Conservation (phyloP, 164 flowering plant genomes). For the Akebia trifoliata region DNA sequence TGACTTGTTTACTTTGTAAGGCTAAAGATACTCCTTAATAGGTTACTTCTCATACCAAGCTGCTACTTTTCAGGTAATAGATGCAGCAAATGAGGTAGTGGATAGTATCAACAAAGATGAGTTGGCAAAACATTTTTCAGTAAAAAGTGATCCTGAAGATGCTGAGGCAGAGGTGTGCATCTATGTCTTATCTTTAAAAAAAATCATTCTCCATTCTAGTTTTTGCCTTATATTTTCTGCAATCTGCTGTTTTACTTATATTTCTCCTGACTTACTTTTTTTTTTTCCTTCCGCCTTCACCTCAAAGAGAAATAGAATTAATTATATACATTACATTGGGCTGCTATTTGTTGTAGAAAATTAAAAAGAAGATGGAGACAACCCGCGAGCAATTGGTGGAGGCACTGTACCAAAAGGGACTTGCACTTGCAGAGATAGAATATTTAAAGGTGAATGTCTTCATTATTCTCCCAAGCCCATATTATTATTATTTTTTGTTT, state of each 20-base stretch:
- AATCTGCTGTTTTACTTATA: too few relatives aligned
- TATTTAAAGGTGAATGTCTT: conserved; percentile 38
- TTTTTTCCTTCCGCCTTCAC: too few relatives aligned
- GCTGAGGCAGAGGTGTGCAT: conserved; percentile 71
- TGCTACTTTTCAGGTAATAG: conserved; percentile 49
- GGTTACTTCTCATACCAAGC: neutral
- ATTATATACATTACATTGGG: too few relatives aligned
- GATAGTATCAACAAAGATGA: conserved; percentile 80
- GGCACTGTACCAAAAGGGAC: conserved; percentile 89
- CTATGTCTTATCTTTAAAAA: neutral
- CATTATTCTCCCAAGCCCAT: neutral
- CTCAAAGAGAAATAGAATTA: too few relatives aligned
- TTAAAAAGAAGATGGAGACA: conserved; percentile 80
- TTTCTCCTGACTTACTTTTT: too few relatives aligned
- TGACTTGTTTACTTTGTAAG: too few relatives aligned
- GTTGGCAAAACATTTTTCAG: conserved; percentile 58
- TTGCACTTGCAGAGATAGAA: conserved; percentile 71
- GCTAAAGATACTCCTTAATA: neutral
- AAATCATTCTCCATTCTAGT: too few relatives aligned
- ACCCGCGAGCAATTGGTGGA: conserved; percentile 75
- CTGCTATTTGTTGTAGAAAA: conserved; percentile 49
- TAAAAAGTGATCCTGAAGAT: conserved; percentile 81
- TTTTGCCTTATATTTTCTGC: too few relatives aligned
- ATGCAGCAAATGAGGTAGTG: conserved; percentile 86
- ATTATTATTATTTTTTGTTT: neutral